Evolutionary conservation across 192 early-diverging fungal genomes (phyloP), one percentile per base, ranked within the genome.

Genomic region (Phlyctochytrium bullatum): DNA sequence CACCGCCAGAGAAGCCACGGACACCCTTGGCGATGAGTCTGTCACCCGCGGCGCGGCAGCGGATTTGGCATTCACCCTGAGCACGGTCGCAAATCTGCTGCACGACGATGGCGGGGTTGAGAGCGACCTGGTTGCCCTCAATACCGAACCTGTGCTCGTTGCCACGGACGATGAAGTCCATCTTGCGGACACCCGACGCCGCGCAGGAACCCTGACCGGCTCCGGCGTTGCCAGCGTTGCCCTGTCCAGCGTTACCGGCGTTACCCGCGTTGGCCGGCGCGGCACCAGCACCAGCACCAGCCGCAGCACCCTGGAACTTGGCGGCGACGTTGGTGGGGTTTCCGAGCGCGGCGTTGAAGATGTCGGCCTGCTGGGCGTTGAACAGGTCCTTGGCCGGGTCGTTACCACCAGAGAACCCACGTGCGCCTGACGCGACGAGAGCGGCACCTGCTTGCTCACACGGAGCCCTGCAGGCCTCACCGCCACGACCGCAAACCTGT

Each of bases 91-190:
- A 47, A 20, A 47, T 47, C 10, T 47, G 6, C 40, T 47, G 40
- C 10, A 62, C 71, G 16, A 54, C 59, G 71, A 47, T 47, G 40
- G 40, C 40, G 40, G 40, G 40, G 40, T 47, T 47, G 40, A 47
- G 40, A 47, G 40, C 71, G 4, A 72, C 71, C 50, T 72, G 68
- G 56, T 47, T 23, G 4, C 71, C 71, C 20, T 72, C 32, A 23
- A 72, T 72, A 25, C 71, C 71, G 62, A 72, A 72, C 31, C 71
- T n/a, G 56, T 72, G 52, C 61, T 72, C 71, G 16, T 32, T 24
- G 36, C 68, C 66, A 33, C 50, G 57, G 24, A 62, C 57, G 33
- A 72, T 6, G 20, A 20, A 6, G 6, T 47, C 40, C 10, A 47
- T 6, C 40, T 47, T 47, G 10, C 20, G 6, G 10, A 47, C 6